Conservation (phyloP, 2,329 filamentous ascomycete species). For the Penicillium sp. region DNA sequence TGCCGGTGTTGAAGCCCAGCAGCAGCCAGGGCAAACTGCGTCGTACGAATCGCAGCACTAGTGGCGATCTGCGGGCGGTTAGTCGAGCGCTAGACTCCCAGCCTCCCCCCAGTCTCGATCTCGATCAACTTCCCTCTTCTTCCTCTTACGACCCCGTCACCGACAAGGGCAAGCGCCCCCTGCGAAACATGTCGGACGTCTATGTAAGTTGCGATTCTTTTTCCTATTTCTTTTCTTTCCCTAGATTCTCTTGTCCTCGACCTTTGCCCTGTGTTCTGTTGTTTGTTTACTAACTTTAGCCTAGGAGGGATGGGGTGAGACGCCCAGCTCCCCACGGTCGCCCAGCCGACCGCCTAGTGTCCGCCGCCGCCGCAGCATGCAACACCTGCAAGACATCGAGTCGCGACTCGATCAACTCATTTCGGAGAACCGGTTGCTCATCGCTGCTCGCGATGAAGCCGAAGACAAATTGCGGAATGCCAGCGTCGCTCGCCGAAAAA, state of each 20-base stretch:
- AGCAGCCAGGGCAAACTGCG: constrained; percentile 62
- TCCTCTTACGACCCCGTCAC: constrained; percentile 69
- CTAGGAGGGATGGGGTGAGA: constrained; percentile 92
- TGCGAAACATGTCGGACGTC: constrained; percentile 86
- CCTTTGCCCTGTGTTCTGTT: too few species aligned
- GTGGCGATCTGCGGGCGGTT: constrained; percentile 72
- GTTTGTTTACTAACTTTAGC: constrained; percentile 29
- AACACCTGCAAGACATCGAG: constrained; percentile 85
- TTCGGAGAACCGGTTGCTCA: constrained; percentile 77
- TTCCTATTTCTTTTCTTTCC: constrained; percentile 14
- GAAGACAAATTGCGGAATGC: constrained; percentile 62
- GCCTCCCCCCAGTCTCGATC: constrained; percentile 34
- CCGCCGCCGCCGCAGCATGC: constrained; percentile 96
- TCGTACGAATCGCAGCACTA: constrained; percentile 63
- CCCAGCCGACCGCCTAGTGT: constrained; percentile 93
- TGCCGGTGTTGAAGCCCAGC: constrained; percentile 33
- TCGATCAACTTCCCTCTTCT: constrained; percentile 47
- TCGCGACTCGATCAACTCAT: constrained; percentile 76
- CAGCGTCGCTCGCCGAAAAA: constrained; percentile 54
- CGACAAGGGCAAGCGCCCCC: constrained; percentile 81
- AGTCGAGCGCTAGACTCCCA: constrained; percentile 51
- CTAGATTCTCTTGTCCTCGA: too few species aligned
- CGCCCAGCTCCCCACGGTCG: constrained; percentile 77
- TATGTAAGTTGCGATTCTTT: constrained; percentile 66
- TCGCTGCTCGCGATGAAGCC: constrained; percentile 66